These are phyloP conservation scores for Tetracentron sinense DNA, from an alignment of 164 flowering plant species.

Conservation along the genomic window DNA sequence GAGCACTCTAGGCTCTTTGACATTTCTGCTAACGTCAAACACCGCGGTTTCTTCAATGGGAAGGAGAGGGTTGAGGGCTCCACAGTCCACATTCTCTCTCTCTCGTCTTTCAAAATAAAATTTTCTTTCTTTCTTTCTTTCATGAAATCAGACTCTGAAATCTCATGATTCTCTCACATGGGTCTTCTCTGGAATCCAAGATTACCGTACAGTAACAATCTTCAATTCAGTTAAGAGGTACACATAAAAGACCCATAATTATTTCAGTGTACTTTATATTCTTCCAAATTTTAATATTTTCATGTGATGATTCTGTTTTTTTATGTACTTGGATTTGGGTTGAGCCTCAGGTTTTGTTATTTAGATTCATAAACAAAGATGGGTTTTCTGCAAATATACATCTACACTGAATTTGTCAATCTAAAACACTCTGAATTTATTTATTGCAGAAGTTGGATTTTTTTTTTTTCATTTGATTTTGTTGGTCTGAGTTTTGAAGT, in stretches of 20 bases:
- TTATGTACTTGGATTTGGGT: background rate
- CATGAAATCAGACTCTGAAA: slow-evolving; percentile 10
- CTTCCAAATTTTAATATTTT: background rate
- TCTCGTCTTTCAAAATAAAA: too few species aligned
- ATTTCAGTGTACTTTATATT: background rate
- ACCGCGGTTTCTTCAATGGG: too few species aligned
- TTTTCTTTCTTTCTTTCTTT: slow-evolving; percentile 6
- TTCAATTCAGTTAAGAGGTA: slow-evolving; percentile 8
- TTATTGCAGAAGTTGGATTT: too few species aligned
- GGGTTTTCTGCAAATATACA: background rate
- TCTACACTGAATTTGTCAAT: too few species aligned
- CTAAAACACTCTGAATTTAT: too few species aligned
- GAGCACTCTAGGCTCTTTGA: too few species aligned
- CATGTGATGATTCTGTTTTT: background rate
- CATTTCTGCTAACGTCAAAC: too few species aligned
- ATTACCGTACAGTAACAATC: slow-evolving; percentile 2
- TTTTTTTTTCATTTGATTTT: too few species aligned
- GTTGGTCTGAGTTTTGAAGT: background rate
- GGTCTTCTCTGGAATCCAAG: slow-evolving; percentile 24
- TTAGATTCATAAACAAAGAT: background rate
- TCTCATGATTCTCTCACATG: slow-evolving; percentile 8
- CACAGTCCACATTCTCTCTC: too few species aligned
- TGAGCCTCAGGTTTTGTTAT: background rate
- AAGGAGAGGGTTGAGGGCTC: too few species aligned
- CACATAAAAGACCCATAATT: slow-evolving; percentile 2